These are phyloP conservation scores for Penicillium sp. DNA, from an alignment of 2,329 filamentous ascomycete genomes.

Conservation along the genomic window DNA sequence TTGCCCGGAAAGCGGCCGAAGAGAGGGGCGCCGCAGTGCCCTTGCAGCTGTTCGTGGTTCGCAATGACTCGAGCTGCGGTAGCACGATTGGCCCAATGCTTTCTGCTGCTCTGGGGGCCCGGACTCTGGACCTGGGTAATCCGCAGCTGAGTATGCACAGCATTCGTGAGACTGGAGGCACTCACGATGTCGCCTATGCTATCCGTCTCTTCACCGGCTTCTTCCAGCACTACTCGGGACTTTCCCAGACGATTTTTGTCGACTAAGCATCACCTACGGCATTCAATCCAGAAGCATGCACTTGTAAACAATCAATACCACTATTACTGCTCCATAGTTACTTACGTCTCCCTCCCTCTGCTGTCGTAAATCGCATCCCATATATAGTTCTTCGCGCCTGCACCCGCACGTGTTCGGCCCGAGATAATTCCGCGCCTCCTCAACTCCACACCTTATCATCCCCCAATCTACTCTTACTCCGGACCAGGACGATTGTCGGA, in stretches of 20 bases:
- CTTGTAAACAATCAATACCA: not conserved
- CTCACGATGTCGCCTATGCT: conserved; percentile 80
- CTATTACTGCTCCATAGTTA: no score
- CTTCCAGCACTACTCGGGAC: conserved; percentile 75
- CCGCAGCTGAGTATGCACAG: conserved; percentile 96
- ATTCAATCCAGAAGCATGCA: not conserved
- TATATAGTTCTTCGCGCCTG: not conserved
- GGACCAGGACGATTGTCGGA: no score
- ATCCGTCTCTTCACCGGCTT: conserved; percentile 85
- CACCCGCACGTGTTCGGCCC: conserved; percentile 21
- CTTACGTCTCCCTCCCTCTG: no score
- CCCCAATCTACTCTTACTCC: no score
- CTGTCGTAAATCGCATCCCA: not conserved
- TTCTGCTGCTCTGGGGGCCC: conserved; percentile 76
- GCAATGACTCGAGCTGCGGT: conserved; percentile 91
- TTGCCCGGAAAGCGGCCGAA: conserved; percentile 60
- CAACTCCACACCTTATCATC: conserved; percentile 14
- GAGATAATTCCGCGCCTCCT: conserved; percentile 17
- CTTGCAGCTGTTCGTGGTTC: conserved; percentile 90
- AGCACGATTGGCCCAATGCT: conserved; percentile 98
- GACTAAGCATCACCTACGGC: conserved; percentile 53
- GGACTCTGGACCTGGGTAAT: conserved; percentile 90
- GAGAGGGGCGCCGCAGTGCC: conserved; percentile 68
- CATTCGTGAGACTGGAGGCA: conserved; percentile 88
- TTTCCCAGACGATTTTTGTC: conserved; percentile 79